Conservation (phyloP, 2,329 filamentous ascomycete genomes). For the Aspergillus proliferans region DNA sequence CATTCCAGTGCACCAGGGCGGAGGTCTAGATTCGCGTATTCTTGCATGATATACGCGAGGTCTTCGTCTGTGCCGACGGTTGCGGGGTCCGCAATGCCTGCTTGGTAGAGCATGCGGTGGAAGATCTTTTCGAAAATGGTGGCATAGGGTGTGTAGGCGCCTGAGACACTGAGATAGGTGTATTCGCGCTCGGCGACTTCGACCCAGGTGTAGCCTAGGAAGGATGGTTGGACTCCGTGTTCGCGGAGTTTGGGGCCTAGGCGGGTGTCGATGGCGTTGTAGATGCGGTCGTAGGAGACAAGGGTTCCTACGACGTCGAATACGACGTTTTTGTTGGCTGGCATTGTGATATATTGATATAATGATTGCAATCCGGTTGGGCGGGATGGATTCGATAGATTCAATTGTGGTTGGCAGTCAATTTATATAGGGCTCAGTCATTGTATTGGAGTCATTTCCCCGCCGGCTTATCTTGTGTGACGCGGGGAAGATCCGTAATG, state of each 20-base stretch:
- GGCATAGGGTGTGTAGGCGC: conserved; percentile 33
- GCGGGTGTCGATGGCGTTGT: conserved; percentile 29
- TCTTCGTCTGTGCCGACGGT: conserved; percentile 34
- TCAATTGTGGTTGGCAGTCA: background rate
- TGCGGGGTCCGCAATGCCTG: conserved; percentile 35
- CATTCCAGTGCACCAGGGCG: conserved; percentile 33
- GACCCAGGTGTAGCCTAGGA: conserved; percentile 40
- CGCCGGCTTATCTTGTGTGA: background rate
- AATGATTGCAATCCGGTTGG: background rate
- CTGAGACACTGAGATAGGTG: conserved; percentile 39
- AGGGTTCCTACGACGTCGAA: conserved; percentile 35
- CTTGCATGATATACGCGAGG: conserved; percentile 29
- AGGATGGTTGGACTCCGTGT: conserved; percentile 29
- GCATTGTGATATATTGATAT: background rate
- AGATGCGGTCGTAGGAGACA: conserved; percentile 37
- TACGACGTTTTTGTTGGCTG: conserved; percentile 19
- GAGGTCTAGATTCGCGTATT: conserved; percentile 27
- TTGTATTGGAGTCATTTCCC: background rate
- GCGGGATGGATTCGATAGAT: background rate
- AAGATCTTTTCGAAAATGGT: conserved; percentile 36
- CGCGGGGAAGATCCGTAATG: background rate
- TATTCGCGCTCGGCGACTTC: conserved; percentile 41
- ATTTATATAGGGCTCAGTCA: background rate
- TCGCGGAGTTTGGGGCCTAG: conserved; percentile 33
- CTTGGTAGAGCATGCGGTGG: conserved; percentile 38